Evolutionary conservation across 2,329 filamentous ascomycete species (phyloP).

Genomic region (Pestalotiopsis sp.): DNA sequence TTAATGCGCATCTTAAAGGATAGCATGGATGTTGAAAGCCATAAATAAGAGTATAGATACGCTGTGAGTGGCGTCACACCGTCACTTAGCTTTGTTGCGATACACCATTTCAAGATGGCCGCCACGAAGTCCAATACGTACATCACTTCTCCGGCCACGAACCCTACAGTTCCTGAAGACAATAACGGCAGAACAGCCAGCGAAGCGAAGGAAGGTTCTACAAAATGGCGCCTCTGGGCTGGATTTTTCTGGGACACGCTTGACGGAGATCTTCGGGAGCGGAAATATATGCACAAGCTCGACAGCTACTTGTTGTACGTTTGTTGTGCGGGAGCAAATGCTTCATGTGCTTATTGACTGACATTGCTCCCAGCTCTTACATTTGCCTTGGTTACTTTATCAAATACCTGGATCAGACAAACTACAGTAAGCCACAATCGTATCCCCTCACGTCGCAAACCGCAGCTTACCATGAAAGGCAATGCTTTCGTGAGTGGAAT

Average conservation of each 20-base stretch:
- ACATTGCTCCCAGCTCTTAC: neutral
- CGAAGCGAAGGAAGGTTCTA: neutral
- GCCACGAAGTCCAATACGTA: neutral
- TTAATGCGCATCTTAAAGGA: too few species aligned
- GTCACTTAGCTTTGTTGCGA: neutral
- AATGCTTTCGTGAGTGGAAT: conserved; percentile 33
- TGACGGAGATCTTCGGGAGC: conserved; percentile 5
- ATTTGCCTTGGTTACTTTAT: conserved; percentile 27
- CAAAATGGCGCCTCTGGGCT: neutral
- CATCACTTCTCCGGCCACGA: neutral
- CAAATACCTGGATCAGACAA: conserved; percentile 26
- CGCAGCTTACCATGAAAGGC: conserved; percentile 4
- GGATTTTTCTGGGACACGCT: conserved; percentile 9
- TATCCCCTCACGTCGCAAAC: neutral
- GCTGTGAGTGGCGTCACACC: neutral
- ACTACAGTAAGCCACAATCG: neutral
- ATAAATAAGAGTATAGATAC: neutral
- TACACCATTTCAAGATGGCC: neutral
- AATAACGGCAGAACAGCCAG: neutral
- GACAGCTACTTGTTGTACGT: conserved; percentile 11
- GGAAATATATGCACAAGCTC: conserved; percentile 11
- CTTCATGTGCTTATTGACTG: neutral
- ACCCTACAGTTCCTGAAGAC: neutral
- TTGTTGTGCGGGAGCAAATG: neutral
- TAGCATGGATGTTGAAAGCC: too few species aligned